Conservation (phyloP, 78 protist species). For the Speleostelium caveatum region DNA sequence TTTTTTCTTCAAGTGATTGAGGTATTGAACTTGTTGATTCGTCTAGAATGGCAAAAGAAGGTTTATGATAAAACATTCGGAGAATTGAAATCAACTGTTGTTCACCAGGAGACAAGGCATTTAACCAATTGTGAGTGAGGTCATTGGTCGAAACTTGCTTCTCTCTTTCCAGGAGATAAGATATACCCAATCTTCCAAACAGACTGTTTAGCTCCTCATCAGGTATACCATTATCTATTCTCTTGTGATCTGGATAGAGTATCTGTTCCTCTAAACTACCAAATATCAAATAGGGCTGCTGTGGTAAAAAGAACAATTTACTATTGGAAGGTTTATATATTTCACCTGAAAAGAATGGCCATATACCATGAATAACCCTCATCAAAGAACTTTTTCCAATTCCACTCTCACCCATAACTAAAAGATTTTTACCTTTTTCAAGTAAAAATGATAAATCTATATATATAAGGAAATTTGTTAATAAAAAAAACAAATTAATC, state of each 20-base stretch:
- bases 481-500: not conserved
- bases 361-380: slow-evolving; percentile 64
- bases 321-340: slow-evolving; percentile 32
- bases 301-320: slow-evolving; percentile 52
- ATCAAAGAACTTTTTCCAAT: slow-evolving; percentile 81
- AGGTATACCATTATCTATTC: slow-evolving; percentile 1
- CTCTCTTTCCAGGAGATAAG: slow-evolving; percentile 48
- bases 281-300: slow-evolving; percentile 71
- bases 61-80: slow-evolving; percentile 66
- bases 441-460: slow-evolving; percentile 65
- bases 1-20: slow-evolving; percentile 26
- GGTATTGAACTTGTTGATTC: slow-evolving; percentile 75
- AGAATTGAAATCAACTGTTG: slow-evolving; percentile 75
- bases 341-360: slow-evolving; percentile 76
- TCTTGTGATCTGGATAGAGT: slow-evolving; percentile 50
- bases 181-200: slow-evolving; percentile 13
- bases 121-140: slow-evolving; percentile 76
- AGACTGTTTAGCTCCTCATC: not conserved
- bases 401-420: slow-evolving; percentile 85
- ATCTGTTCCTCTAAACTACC: slow-evolving; percentile 76
- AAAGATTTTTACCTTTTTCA: slow-evolving; percentile 45
- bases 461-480: not conserved
- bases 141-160: slow-evolving; percentile 30
- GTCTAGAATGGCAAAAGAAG: slow-evolving; percentile 67
- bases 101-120: slow-evolving; percentile 78